Percentiles rank a stretch among this genome's conserved stretches.
Conservation (phyloP, 176 grass and related monocot species). For the Oryza glaberrima region DNA sequence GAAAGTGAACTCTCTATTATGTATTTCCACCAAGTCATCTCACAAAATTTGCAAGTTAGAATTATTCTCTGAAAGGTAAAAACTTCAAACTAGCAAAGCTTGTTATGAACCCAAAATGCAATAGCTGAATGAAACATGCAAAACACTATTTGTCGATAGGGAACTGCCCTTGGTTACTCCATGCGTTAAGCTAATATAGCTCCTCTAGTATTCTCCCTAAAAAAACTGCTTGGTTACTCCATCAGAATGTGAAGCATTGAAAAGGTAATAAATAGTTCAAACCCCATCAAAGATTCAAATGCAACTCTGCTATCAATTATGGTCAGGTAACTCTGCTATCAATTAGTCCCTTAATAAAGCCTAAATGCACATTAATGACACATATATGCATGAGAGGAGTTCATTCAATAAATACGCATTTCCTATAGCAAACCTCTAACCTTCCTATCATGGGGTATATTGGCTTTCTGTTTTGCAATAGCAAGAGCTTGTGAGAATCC, state of each 20-base stretch:
- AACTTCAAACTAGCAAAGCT: constrained; percentile 24
- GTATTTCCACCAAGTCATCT: constrained; percentile 20
- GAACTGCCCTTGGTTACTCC: constrained; percentile 5
- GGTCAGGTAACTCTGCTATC: neutral
- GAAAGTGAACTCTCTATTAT: constrained; percentile 33
- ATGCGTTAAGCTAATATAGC: too few species aligned
- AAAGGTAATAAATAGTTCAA: constrained; percentile 15
- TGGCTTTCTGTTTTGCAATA: constrained; percentile 95
- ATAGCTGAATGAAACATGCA: constrained; percentile 4
- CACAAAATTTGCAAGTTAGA: constrained; percentile 31
- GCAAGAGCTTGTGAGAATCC: constrained; percentile 86
- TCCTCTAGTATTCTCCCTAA: too few species aligned
- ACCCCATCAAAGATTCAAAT: constrained; percentile 6
- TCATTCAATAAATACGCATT: neutral
- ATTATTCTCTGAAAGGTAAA: neutral
- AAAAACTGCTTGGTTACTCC: neutral
- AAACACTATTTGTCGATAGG: constrained; percentile 1
- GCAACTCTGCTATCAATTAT: neutral
- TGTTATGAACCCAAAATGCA: constrained; percentile 25
- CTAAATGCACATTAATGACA: neutral
- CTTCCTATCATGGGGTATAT: constrained; percentile 81
- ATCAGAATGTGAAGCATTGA: constrained; percentile 26
- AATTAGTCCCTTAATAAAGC: neutral
- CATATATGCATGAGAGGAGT: constrained; percentile 2
- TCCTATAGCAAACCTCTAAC: constrained; percentile 46